Evolutionary conservation across 192 early-diverging fungal species (phyloP).

Genomic region (Backusella tarrabulga): DNA sequence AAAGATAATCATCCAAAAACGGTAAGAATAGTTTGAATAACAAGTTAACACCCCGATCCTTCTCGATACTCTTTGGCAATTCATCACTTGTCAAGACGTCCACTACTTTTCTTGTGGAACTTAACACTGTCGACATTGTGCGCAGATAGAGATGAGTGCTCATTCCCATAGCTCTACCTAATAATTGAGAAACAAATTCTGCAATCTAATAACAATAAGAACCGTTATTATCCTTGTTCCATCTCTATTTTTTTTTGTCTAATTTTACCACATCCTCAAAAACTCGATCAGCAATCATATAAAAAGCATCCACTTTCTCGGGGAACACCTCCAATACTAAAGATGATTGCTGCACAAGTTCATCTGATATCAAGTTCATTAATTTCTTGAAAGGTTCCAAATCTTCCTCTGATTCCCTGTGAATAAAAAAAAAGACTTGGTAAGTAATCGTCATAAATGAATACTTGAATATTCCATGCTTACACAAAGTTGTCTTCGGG

Average conservation of each 20-base stretch:
- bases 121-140: slow-evolving; percentile 59
- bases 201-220: slow-evolving; percentile 45
- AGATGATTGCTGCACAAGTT: slow-evolving; percentile 61
- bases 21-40: slow-evolving; percentile 62
- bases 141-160: slow-evolving; percentile 68
- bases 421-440: neutral
- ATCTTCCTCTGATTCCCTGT: slow-evolving; percentile 25
- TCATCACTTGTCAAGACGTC: slow-evolving; percentile 37
- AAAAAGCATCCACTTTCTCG: slow-evolving; percentile 66
- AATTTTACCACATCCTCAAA: slow-evolving; percentile 71
- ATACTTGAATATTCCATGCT: neutral
- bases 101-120: slow-evolving; percentile 60
- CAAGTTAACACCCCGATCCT: slow-evolving; percentile 49
- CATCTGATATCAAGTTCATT: slow-evolving; percentile 65
- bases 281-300: slow-evolving; percentile 70
- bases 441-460: neutral
- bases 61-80: slow-evolving; percentile 40
- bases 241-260: neutral
- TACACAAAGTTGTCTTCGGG: slow-evolving; percentile 57
- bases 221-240: neutral
- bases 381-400: slow-evolving; percentile 53
- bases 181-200: slow-evolving; percentile 68
- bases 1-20: slow-evolving; percentile 66
- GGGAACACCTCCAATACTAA: slow-evolving; percentile 70
- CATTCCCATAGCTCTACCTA: slow-evolving; percentile 57